Evolutionary conservation across 257 asterid genomes (phyloP).

Genomic region (Nicotiana knightiana): DNA sequence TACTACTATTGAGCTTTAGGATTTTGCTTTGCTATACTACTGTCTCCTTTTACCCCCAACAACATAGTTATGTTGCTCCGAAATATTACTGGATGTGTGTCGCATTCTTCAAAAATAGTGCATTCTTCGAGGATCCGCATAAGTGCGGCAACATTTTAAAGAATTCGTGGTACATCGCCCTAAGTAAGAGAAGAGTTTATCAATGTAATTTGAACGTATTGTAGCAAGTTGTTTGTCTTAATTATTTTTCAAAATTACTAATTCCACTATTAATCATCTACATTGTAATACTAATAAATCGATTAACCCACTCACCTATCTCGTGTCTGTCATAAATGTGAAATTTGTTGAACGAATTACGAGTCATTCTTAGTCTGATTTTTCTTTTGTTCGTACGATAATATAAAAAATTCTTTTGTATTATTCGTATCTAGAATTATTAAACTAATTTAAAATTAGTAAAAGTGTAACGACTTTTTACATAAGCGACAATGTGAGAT

Average conservation of each 20-base stretch:
- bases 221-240: neutral
- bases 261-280: neutral
- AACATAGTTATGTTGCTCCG: no score
- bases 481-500: constrained; percentile 15
- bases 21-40: constrained; percentile 5
- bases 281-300: neutral
- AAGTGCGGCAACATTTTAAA: no score
- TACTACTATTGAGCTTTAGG: constrained; percentile 22
- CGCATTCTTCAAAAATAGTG: no score
- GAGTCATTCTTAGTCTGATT: neutral
- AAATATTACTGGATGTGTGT: accelerated
- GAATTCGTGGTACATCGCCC: no score
- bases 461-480: constrained; percentile 34
- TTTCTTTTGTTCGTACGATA: neutral
- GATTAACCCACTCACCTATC: neutral
- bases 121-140: no score
- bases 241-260: neutral
- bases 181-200: neutral
- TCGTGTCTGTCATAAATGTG: neutral
- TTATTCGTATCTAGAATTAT: neutral
- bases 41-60: neutral
- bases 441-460: constrained; percentile 16
- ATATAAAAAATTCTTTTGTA: neutral
- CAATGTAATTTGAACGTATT: neutral
- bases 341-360: neutral